Base-by-base conservation (phyloP, 1,139 yeast species). In the Debaryomycetaceae sp. region DNA sequence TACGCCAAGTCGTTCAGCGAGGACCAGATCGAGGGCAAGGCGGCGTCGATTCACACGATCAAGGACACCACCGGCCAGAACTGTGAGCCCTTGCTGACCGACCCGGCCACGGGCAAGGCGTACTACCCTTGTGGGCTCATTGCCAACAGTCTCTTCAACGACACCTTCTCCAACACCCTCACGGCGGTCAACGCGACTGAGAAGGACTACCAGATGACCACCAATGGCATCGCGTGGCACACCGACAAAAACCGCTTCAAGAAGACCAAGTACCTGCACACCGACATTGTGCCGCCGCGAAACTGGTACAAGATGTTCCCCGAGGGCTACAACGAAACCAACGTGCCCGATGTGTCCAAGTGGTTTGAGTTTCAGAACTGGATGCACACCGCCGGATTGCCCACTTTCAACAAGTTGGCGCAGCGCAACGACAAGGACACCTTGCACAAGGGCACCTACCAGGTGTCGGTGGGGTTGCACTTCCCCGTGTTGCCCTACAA, bases 371-470 rank as follows among this genome's bases (percentile, higher is more conserved):
- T 91, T 52, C 97, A 91, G 59, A 91, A 89, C 54, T 91, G 99
- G 99, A 89, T 91, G 96, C 78, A 88, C 48, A 81, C 97, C 2
- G 82, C 96, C 3, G 97, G 91, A 1, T 68, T 93, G 39, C 81
- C 97, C 7, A 78, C 78, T 18, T 91, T 93, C 51, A 77, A 84
- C 48, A 88, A 88, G 56, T 64, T 91, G 51, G 86, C 83, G 3
- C 65, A 78, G 42, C 76, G 95, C 51, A 89, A 89, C 53, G 94
- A 86, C 52, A 54, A 78, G 27, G 75, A 75, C 20, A 53, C 62
- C 3, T 58, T 91, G 46, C 51, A 57, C 5, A 58, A 65, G 4
- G 98, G 98, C 14, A 69, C 70, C 4, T 91, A 91, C 55, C 77
- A 77, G 51, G 67, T 85, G 25, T 58, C 71, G 21, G 71, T 88